Base-by-base conservation (phyloP, 2,329 filamentous ascomycete species). In the Phyllosticta citribraziliensis region DNA sequence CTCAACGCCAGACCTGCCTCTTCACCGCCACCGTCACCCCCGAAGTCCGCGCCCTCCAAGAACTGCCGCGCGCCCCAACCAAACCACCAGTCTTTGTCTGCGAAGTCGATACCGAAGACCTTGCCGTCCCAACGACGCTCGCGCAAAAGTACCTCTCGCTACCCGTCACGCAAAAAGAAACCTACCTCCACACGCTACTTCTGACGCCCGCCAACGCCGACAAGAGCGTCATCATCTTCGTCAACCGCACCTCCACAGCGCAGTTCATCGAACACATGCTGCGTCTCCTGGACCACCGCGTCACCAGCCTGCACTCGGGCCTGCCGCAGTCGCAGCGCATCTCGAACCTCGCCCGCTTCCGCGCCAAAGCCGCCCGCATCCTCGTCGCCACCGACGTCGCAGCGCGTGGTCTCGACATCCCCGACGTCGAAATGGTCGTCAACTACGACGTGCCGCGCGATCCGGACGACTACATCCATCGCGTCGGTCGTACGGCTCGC, bases 381-480 rank as follows among this genome's bases (percentile, higher is more conserved):
- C 83, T 99, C 1, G 89, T 99, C 11, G 93, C 94, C 1, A 99
- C 94, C 0, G 94, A 99, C 72, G 92, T 99, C 14, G 94, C 94
- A 0, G 89, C 91, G 20, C 84, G 94, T 73, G 94, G 94, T 80
- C 83, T 99, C 3, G 94, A 99, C 76, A 97, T 99, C 64, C 93
- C 93, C 1, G 89, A 91, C 66, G 93, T 97, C 6, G 87, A 84
- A 60, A 76, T 97, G 17, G 94, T 99, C 2, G 79, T 99, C 70
- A 97, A 99, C 75, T 99, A 92, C 75, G 94, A 99, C 71, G 85
- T 99, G 0, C 94, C 94, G 0, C 86, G 93, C n/a, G 91, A 97
- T 70, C 91, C 93, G 2, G 92, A 97, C 72, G 93, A 97, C 75
- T 99, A 99, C 73, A 94, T 99, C 66, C 94, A 99, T 77, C 86